phyloP scores from a whole-genome alignment of 495 filamentous ascomycete genomes.

The Venustampulla echinocandica region DNA sequence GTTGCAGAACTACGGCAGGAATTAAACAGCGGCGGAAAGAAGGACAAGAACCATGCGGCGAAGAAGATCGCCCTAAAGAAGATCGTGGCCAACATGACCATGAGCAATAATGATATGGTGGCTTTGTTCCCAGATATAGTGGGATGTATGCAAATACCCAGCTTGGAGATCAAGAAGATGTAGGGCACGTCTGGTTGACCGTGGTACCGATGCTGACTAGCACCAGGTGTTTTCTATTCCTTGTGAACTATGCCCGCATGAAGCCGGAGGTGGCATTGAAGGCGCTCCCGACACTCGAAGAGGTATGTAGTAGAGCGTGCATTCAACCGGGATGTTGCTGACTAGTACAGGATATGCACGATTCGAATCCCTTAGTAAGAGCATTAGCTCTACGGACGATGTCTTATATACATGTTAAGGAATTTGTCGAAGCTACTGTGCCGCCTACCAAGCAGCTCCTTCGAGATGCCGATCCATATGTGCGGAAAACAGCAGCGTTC shows the following conservation, averaged over 20 bases:
- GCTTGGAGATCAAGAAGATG: conserved; percentile 99
- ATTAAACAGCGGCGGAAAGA: conserved; percentile 87
- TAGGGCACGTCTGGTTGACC: conserved; percentile 1
- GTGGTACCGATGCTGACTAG: conserved; percentile 24
- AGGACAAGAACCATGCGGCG: conserved; percentile 93
- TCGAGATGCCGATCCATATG: conserved; percentile 86
- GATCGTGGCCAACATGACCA: conserved; percentile 99
- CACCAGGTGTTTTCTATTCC: conserved; percentile 86
- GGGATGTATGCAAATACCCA: conserved; percentile 85
- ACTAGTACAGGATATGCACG: conserved; percentile 79
- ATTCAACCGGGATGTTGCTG: neutral
- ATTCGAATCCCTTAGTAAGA: conserved; percentile 84
- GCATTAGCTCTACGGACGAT: conserved; percentile 91
- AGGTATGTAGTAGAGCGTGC: conserved; percentile 42
- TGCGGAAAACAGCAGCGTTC: conserved; percentile 94
- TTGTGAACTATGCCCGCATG: conserved; percentile 93
- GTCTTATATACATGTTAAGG: conserved; percentile 93
- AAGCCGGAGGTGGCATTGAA: conserved; percentile 92
- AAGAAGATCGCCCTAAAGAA: conserved; percentile 99
- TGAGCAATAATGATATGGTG: conserved; percentile 99
- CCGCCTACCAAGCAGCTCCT: conserved; percentile 76
- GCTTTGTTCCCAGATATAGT: conserved; percentile 93
- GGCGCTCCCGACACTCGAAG: conserved; percentile 78
- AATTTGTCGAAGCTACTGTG: conserved; percentile 89
- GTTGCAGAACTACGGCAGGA: conserved; percentile 94